Evolutionary conservation across 371 early-diverging fungal genomes (phyloP), one percentile per base, ranked within the genome.

Genomic region (Entomophthora muscae): DNA sequence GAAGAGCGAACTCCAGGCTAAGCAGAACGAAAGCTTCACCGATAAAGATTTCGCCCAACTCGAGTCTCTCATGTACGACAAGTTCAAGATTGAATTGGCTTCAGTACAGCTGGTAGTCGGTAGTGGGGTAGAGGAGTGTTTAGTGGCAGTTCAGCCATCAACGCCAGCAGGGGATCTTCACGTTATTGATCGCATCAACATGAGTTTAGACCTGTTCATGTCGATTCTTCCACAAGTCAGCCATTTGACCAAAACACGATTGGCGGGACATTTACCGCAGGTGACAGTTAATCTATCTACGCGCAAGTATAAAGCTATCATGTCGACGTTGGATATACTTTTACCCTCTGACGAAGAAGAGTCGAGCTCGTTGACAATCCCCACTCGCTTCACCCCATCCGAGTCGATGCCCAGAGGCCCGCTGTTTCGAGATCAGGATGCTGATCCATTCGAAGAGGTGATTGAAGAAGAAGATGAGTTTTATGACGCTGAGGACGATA

Each of bases 271-370:
- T 22, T 71, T 98, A 58, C 95, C 96, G 0, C 69, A 89, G 26
- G 72, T 98, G 3, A 83, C 91, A 61, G 76, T 95, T 65, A 93
- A 91, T 69, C 81, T 98, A 59, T 94, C 96, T 0, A 93, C 96
- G 66, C 80, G 83, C 28, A 96, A 96, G 72, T 95, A 97, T 78
- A 86, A 86, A 65, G 82, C 85, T 0, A 73, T 95, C 12, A 95
- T 94, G 95, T 76, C 78, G 13, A 78, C 91, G 33, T 77, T 85
- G 65, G 81, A 94, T 67, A 65, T 75, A 66, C 72, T 78, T 55
- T 65, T 73, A 24, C 69, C 79, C 22, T 70, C 72, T 64, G 73
- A 70, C 1, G 57, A 70, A n/a, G 64, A 72, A 0, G 71, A 63
- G 0, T 66, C 67, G 0, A 30, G 52, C 33, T n/a, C 55, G 5